These are phyloP conservation scores for Bryopsis sp. DNA, from an alignment of 139 green algal species.

Conservation along the genomic window DNA sequence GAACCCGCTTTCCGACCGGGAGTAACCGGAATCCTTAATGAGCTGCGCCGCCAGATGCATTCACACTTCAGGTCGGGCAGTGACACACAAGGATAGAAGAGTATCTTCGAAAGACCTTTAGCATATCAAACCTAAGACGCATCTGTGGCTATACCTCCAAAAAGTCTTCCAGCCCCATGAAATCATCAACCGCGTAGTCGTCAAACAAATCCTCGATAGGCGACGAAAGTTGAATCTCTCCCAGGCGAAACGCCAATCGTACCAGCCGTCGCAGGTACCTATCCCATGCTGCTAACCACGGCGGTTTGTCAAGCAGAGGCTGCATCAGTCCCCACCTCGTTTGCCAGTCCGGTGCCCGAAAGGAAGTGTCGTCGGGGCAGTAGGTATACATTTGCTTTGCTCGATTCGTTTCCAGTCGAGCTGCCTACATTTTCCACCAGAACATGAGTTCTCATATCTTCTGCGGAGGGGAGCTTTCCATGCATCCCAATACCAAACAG, in stretches of 20 bases:
- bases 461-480: neutral
- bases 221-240: conserved; percentile 12
- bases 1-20: neutral
- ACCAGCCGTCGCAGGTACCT: conserved; percentile 25
- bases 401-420: conserved; percentile 25
- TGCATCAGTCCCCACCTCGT: conserved; percentile 19
- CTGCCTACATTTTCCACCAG: conserved; percentile 17
- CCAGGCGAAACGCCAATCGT: conserved; percentile 17
- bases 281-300: conserved; percentile 43
- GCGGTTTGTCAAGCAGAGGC: conserved; percentile 33
- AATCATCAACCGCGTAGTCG: conserved; percentile 19
- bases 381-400: conserved; percentile 32
- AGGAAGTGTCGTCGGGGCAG: conserved; percentile 22
- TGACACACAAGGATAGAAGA: conserved; percentile 7
- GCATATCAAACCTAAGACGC: conserved; percentile 2
- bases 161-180: neutral
- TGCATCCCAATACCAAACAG: neutral
- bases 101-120: conserved; percentile 9
- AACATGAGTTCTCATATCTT: neutral
- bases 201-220: conserved; percentile 30
- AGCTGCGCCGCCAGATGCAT: conserved; percentile 10
- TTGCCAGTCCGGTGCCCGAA: conserved; percentile 11
- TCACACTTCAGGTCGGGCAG: conserved; percentile 2
- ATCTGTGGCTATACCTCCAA: conserved; percentile 11
- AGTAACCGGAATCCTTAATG: neutral